Base-by-base conservation (phyloP, 352 stramenopile species). In the Blastocystis sp. region DNA sequence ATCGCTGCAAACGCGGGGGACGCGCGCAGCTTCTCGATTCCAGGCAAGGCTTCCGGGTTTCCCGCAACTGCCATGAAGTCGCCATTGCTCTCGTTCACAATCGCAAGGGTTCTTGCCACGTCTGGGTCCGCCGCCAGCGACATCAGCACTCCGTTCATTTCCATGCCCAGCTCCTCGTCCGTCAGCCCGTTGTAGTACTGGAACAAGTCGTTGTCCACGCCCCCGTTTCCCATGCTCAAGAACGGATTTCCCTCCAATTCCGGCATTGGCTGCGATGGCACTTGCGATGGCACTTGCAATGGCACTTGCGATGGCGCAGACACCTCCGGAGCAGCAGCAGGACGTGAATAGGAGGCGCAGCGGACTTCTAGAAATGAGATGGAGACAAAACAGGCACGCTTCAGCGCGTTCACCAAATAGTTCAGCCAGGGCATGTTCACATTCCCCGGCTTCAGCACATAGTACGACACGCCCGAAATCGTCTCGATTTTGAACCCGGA, bases 381-480 rank as follows among this genome's bases (percentile, higher is more conserved):
- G 28, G 28, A 34, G 28, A 34, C 28, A 34, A 34, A 0, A 34
- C 28, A 34, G 28, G 28, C 38, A 62, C 48, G 40, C 0, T 64
- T 21, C 10, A 79, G 42, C 24, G 57, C n/a, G 11, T 24, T 40
- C 9, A 21, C 10, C 14, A 79, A 4, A 38, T 45, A n/a, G 24
- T 42, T 64, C 19, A 84, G 38, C 74, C 74, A 84, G 9, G 74
- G 74, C 43, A 84, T 52, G 17, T 84, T 84, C 74, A 84, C 11
- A 57, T 84, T 84, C 6, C 74, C 74, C 61, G 48, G 17, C 60
- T 68, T 66, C 74, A 84, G 65, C 17, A 69, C 48, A 28, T 70
- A 84, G 28, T 68, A 84, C 38, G 38, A 28, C 17, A 52, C 57
- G 40, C 69, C 74, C 11, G 17, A 54, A 38, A 68, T 42, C 1